phyloP scores from a whole-genome alignment of 148 eudicot species.

The Polygonum aviculare region DNA sequence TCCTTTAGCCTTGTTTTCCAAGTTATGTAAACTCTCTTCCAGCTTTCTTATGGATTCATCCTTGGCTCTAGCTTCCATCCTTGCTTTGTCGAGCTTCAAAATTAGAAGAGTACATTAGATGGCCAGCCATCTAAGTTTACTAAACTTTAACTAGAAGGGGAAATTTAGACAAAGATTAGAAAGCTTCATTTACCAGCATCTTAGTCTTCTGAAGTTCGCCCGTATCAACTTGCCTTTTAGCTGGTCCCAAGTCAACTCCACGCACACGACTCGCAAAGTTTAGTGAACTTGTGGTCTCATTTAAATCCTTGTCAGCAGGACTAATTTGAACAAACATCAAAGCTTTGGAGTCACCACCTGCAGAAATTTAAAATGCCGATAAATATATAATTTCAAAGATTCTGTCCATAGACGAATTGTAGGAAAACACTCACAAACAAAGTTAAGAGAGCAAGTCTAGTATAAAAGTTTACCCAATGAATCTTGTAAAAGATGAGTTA shows the following conservation, averaged over 20 bases:
- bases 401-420: not conserved
- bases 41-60: conserved; percentile 72
- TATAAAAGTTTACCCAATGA: conserved; percentile 51
- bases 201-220: conserved; percentile 77
- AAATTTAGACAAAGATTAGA: not conserved
- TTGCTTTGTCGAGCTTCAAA: conserved; percentile 71
- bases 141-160: not conserved
- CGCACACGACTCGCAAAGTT: conserved; percentile 89
- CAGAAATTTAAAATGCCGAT: conserved; percentile 6
- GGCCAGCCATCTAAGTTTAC: not conserved
- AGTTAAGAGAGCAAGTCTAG: not conserved
- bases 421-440: not conserved
- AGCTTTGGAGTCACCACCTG: conserved; percentile 91
- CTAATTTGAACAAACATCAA: conserved; percentile 94
- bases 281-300: conserved; percentile 81
- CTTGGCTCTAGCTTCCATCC: conserved; percentile 63
- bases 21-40: conserved; percentile 63
- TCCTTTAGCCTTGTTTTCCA: conserved; percentile 73
- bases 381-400: not conserved
- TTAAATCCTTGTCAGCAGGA: conserved; percentile 82
- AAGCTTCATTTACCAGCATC: conserved; percentile 41
- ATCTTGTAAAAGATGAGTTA: conserved; percentile 88
- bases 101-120: not conserved
- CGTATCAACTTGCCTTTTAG: conserved; percentile 69
- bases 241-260: conserved; percentile 86